Evolutionary conservation across 2,329 filamentous ascomycete species (phyloP), one percentile per base, ranked within the genome.

Genomic region (Immersiporthe knoxdaviesiana): DNA sequence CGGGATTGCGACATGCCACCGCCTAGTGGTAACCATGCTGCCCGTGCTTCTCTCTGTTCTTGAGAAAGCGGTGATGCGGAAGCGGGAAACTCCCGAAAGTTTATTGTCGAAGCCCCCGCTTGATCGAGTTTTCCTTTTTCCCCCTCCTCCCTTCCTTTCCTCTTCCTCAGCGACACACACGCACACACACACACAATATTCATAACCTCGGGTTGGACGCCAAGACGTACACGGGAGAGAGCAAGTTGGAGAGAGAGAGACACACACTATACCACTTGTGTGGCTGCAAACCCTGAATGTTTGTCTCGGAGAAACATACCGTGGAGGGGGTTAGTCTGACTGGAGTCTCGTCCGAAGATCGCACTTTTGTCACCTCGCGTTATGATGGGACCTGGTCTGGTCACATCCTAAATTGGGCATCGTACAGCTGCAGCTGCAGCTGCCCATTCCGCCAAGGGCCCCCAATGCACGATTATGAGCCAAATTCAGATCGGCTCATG

Each of bases 221-320:
- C 24, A 56, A 30, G 27, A 32, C 27, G 24, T 30, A 24, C 14
- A 16, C 52, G 5, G 27, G 52, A 56, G 52, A 30, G 24, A 56
- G 12, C 12, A 35, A 24, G n/a, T n/a, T n/a, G n/a, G n/a, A n/a
- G n/a, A n/a, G n/a, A 35, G n/a, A 16, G 50, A 66, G 60, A 68
- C 27, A 44, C 44, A 47, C 44, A n/a, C n/a, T n/a, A n/a, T 21
- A 47, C 21, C 41, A 47, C 50, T 59, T 32, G 44, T 66, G 66
- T 70, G 69, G 69, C 69, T 70, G 59, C 67, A 70, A 68, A 70
- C 32, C 66, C 67, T 66, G 65, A 61, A 64, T 65, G 66, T 64
- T 63, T 70, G 66, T 70, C 58, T 66, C 58, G 69, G 47, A 67
- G 63, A 44, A 24, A 56, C 58, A 65, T 58, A 21, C 24, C 14